These are phyloP conservation scores for Gigaspora rosea DNA, from an alignment of 192 early-diverging fungal genomes.

Conservation along the genomic window DNA sequence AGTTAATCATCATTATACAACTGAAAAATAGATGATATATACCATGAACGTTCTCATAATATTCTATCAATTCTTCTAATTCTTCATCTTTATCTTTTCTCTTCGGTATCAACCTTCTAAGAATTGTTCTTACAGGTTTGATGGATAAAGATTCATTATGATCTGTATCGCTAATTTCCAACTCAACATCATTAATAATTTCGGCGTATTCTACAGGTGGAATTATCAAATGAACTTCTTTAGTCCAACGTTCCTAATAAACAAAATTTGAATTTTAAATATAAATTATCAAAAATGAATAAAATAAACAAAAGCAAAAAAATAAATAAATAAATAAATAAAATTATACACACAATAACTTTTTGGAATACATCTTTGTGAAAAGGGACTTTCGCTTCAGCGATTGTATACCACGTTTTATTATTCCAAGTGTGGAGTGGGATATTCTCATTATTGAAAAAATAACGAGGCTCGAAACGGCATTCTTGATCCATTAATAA, in stretches of 20 bases:
- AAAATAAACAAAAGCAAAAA: not conserved
- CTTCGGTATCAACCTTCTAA: slow-evolving; percentile 47
- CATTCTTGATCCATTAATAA: no score
- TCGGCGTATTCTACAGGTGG: slow-evolving; percentile 52
- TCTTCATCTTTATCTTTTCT: slow-evolving; percentile 48
- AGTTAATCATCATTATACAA: not conserved
- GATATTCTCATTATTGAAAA: not conserved
- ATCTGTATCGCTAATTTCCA: not conserved
- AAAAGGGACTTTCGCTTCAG: slow-evolving; percentile 44
- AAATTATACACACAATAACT: slow-evolving; percentile 42
- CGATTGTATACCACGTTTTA: slow-evolving; percentile 41
- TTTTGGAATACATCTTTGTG: slow-evolving; percentile 48
- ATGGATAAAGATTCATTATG: slow-evolving; percentile 8
- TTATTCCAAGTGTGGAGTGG: not conserved
- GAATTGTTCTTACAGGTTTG: slow-evolving; percentile 34
- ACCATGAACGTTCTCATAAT: slow-evolving; percentile 21
- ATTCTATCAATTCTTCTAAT: slow-evolving; percentile 48
- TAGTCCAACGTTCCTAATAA: slow-evolving; percentile 48
- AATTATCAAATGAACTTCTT: slow-evolving; percentile 48
- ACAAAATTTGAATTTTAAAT: not conserved
- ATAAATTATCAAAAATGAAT: slow-evolving; percentile 12
- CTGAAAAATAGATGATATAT: not conserved
- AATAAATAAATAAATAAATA: not conserved
- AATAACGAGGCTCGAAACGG: not conserved
- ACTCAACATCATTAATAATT: slow-evolving; percentile 31